Evolutionary conservation across 495 filamentous ascomycete species (phyloP), one percentile per base, ranked within the genome.

Genomic region (Penicillium pulvis): DNA sequence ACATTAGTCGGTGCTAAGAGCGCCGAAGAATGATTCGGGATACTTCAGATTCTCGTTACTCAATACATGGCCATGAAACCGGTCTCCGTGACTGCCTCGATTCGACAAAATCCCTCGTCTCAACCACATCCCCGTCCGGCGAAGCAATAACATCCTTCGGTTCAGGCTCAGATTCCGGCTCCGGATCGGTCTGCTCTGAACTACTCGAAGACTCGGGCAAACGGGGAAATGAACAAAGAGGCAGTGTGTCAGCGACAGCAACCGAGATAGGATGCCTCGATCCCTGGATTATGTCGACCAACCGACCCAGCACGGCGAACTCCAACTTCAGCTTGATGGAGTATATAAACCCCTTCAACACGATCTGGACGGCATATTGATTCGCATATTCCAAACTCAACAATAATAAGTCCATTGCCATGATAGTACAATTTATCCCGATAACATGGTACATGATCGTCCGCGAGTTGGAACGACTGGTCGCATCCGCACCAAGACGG

Each of bases 311-410:
- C 46, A 88, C 81, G 12, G 78, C 80, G 55, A 85, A 83, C 66
- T 88, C 85, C 14, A 85, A 72, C 65, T 87, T 87, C 36, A 88
- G 70, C 64, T 88, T 88, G 53, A 87, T 71, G 71, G 85, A 86
- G 70, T 87, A 87, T 3, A 85, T 66, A 57, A 81, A 76, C 5
- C 74, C 79, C 68, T 87, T 87, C 42, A 83, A 70, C 2, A 76
- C 79, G 17, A 80, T 83, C 61, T 87, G 79, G 35, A 84, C 71
- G 4, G 79, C 74, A 60, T 82, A 86, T n/a, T 74, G 63, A 54
- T 74, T 73, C 7, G 79, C 69, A 60, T 80, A 83, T 56, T 87
- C 80, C 53, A 81, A 56, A 1, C 68, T 67, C 16, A 88, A 61
- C 23, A 83, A 62, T 17, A 72, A 53, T 36, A 82, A 47, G 57